Conservation (phyloP, 805 yeast species). For the Barnettozyma salicaria region DNA sequence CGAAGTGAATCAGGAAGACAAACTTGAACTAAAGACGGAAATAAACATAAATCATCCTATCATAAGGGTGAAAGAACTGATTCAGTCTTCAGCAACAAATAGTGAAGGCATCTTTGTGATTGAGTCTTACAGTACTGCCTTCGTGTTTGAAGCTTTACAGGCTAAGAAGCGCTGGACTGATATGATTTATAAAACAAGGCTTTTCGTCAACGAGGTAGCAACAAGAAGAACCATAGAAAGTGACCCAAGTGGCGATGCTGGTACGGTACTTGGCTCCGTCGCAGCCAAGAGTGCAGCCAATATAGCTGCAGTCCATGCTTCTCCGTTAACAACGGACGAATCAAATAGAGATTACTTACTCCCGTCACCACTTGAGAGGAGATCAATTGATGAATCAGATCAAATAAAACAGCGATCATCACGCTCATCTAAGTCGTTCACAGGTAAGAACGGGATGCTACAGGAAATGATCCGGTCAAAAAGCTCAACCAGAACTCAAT, state of each 20-base stretch:
- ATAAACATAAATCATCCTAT: constrained; percentile 48
- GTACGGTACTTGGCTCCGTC: constrained; percentile 29
- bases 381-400: constrained; percentile 1
- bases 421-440: constrained; percentile 9
- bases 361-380: constrained; percentile 4
- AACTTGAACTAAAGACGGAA: constrained; percentile 46
- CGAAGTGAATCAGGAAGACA: constrained; percentile 29
- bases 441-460: constrained; percentile 27
- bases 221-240: constrained; percentile 23
- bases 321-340: constrained; percentile 5
- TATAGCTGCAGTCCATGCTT: constrained; percentile 22
- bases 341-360: not conserved
- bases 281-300: constrained; percentile 35
- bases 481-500: constrained; percentile 13
- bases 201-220: constrained; percentile 41
- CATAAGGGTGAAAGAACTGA: constrained; percentile 53
- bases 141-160: constrained; percentile 51
- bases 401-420: constrained; percentile 7
- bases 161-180: constrained; percentile 55
- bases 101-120: constrained; percentile 47
- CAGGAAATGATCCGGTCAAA: constrained; percentile 29
- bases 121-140: constrained; percentile 47
- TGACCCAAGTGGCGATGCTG: constrained; percentile 29
- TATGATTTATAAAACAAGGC: constrained; percentile 42
- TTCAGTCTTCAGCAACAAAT: constrained; percentile 31